Evolutionary conservation across 257 asterid species (phyloP).

Genomic region (Solanum pennellii): DNA sequence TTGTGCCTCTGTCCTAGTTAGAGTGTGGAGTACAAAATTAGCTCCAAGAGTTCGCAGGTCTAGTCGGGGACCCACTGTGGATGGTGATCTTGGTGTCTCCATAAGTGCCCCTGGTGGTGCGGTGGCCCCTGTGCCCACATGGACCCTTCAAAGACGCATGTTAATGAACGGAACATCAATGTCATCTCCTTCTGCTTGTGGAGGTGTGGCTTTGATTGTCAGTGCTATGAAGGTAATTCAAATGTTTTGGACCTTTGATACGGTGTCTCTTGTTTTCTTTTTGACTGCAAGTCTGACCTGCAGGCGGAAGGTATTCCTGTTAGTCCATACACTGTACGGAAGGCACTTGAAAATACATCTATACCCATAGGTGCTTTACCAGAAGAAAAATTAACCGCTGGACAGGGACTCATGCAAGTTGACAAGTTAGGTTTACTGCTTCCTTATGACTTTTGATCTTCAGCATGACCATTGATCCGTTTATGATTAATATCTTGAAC

Average conservation of each 20-base stretch:
- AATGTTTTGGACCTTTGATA: background rate
- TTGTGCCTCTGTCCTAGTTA: background rate
- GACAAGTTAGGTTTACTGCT: conserved; percentile 58
- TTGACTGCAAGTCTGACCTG: conserved; percentile 14
- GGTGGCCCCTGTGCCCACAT: conserved; percentile 97
- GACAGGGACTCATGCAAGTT: conserved; percentile 98
- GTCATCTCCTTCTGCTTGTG: conserved; percentile 99
- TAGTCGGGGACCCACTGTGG: conserved; percentile 97
- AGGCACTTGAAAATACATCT: conserved; percentile 92
- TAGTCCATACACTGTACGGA: conserved; percentile 79
- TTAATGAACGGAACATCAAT: conserved; percentile 98
- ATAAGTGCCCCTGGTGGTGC: conserved; percentile 99
- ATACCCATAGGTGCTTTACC: conserved; percentile 66
- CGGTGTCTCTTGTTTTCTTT: conserved; percentile 4
- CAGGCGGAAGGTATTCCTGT: conserved; percentile 89
- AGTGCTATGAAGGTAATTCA: conserved; percentile 91
- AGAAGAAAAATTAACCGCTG: conserved; percentile 82
- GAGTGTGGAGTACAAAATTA: conserved; percentile 9
- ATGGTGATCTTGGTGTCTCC: conserved; percentile 92
- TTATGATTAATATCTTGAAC: conserved; percentile 16
- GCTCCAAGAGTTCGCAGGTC: conserved; percentile 59
- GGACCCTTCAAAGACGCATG: conserved; percentile 98
- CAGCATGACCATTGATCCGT: background rate
- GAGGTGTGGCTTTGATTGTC: conserved; percentile 87
- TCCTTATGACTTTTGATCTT: conserved; percentile 11